Evolutionary conservation across 1,284 basidiomycete species (phyloP).

Genomic region (Prillingera fragicola): DNA sequence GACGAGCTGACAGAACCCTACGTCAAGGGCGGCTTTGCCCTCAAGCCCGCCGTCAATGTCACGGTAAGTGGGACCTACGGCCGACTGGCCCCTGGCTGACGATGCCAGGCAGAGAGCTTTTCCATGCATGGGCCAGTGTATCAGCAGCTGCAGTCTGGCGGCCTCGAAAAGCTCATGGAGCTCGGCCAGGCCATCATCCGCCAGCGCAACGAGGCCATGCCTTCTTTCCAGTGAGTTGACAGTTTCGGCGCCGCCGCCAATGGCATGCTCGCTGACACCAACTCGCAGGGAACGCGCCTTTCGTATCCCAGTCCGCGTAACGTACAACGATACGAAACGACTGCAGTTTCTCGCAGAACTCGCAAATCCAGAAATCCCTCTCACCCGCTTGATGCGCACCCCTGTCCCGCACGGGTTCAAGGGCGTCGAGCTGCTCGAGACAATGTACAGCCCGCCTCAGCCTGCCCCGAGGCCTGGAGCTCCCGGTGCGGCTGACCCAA

Average conservation of each 20-base stretch:
- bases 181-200: constrained; percentile 73
- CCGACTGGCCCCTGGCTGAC: constrained; percentile 1
- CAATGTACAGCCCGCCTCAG: constrained; percentile 57
- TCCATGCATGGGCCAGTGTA: constrained; percentile 55
- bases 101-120: constrained; percentile 53
- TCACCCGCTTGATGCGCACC: constrained; percentile 73
- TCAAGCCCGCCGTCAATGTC: constrained; percentile 54
- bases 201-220: constrained; percentile 50
- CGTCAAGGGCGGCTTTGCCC: constrained; percentile 70
- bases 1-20: constrained; percentile 70
- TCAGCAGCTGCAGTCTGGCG: constrained; percentile 50
- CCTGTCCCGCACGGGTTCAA: constrained; percentile 90
- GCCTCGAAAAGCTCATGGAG: constrained; percentile 64
- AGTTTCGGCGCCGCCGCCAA: too few species aligned
- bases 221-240: constrained; percentile 21
- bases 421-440: constrained; percentile 82
- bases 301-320: constrained; percentile 79
- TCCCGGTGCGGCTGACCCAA: constrained; percentile 2
- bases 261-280: not conserved
- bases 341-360: constrained; percentile 86
- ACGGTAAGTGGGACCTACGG: constrained; percentile 2
- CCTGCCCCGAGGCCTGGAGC: constrained; percentile 6
- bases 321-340: constrained; percentile 81
- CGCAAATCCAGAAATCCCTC: constrained; percentile 78
- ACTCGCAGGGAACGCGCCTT: constrained; percentile 62